Percentiles rank a stretch among this genome's conserved stretches.
phyloP scores from a whole-genome alignment of 2,329 filamentous ascomycete species.

The Fusarium protoensiforme region DNA sequence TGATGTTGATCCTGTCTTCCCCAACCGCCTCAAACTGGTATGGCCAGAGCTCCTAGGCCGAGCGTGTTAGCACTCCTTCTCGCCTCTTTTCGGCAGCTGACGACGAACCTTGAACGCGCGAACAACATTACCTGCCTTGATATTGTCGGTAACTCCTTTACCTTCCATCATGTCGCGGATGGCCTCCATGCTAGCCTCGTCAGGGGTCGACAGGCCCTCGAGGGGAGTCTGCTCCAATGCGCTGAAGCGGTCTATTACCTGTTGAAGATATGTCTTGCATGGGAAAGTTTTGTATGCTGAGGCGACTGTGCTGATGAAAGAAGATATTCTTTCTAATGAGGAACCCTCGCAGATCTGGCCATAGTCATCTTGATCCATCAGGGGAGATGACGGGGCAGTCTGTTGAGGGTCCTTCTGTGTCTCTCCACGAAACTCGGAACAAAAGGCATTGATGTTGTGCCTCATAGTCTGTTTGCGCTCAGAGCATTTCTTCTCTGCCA shows the following conservation, averaged over 20 bases:
- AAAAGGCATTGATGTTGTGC: background rate
- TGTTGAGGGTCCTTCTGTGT: background rate
- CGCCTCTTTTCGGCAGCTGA: background rate
- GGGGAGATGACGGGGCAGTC: background rate
- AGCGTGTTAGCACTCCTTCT: background rate
- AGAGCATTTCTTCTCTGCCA: rapidly evolving
- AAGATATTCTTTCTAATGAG: background rate
- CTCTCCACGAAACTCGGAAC: background rate
- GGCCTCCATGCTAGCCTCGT: background rate
- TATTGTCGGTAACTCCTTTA: background rate
- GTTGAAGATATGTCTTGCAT: background rate
- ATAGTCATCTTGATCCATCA: background rate
- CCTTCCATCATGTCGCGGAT: background rate
- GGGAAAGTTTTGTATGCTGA: background rate
- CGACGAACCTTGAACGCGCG: background rate
- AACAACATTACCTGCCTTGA: background rate
- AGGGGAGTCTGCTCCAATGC: background rate
- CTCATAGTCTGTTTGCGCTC: background rate
- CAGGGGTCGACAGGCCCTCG: background rate
- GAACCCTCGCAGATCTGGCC: background rate
- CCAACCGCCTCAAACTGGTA: background rate
- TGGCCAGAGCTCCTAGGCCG: background rate
- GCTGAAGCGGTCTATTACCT: background rate
- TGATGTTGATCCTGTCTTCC: background rate
- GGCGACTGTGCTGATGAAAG: background rate